Evolutionary conservation across 2,329 filamentous ascomycete species (phyloP), one percentile per base, ranked within the genome.

Genomic region (Verticillium klebahnii): DNA sequence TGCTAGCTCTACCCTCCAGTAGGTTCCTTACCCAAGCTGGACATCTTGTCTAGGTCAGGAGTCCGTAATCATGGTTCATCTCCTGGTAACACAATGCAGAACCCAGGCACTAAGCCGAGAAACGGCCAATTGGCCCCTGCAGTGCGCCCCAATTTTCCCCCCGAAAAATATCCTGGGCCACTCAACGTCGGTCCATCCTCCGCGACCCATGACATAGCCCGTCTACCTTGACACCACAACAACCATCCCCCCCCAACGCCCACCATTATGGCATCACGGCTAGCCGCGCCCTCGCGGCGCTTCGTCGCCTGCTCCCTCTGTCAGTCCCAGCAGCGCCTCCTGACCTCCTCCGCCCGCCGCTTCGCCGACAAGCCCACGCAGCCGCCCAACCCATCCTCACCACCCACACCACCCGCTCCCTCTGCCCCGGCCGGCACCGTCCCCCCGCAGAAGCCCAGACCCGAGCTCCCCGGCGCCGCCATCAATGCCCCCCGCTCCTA

Each of bases 401-500:
- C 60, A 23, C 60, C 57, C 29, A 37, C 64, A 60, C 57, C 60
- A 23, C 60, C 57, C 31, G 60, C 65, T 66, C 68, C 64, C 65
- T 68, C 60, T 23, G 59, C 19, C n/a, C 61, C 65, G 23, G 50
- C 66, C 2, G 31, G 64, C 34, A 56, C 56, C 17, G 58, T 62
- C 8, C 61, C 61, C 12, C 58, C 40, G 45, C 63, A 72, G 68
- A 60, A 76, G 63, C 74, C 76, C 62, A 72, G 77, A 68, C 73
- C 69, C 67, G 69, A 70, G 50, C 67, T 81, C 58, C 68, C 77
- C 39, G 78, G 80, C 17, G 75, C 80, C 6, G 75, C 87, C 40
- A 84, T 83, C 67, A 75, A 85, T 63, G 86, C 85, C 6, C 86
- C 86, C 12, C 78, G 85, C 64, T 79, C 81, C 32, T 87, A 87